Evolutionary conservation across 805 yeast species (phyloP).

Genomic region (Torulaspora maleeae): DNA sequence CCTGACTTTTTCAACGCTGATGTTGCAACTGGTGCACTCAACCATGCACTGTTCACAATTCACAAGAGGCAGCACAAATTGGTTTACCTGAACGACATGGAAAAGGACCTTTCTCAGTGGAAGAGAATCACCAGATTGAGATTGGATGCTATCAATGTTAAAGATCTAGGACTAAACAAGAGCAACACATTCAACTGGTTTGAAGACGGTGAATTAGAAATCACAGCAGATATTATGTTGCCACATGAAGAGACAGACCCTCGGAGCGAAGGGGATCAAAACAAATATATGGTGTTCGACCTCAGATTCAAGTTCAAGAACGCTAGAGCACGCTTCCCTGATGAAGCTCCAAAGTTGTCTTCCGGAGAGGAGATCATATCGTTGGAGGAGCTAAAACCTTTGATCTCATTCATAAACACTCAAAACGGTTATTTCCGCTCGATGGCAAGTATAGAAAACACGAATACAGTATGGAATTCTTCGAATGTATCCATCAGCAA

Average conservation of each 20-base stretch:
- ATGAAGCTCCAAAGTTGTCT: slow-evolving; percentile 47
- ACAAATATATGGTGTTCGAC: slow-evolving; percentile 61
- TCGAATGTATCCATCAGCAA: slow-evolving; percentile 30
- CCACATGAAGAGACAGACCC: slow-evolving; percentile 45
- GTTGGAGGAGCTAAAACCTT: slow-evolving; percentile 53
- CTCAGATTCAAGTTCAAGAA: slow-evolving; percentile 61
- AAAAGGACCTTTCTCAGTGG: slow-evolving; percentile 42
- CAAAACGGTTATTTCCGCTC: slow-evolving; percentile 32
- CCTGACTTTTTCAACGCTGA: slow-evolving; percentile 66
- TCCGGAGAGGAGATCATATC: slow-evolving; percentile 54
- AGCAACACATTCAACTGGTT: slow-evolving; percentile 62
- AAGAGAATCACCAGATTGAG: slow-evolving; percentile 47
- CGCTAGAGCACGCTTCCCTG: slow-evolving; percentile 52
- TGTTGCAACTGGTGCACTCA: slow-evolving; percentile 67
- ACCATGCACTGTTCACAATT: slow-evolving; percentile 69
- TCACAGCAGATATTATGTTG: slow-evolving; percentile 66
- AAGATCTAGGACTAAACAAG: slow-evolving; percentile 36
- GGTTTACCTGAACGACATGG: slow-evolving; percentile 41
- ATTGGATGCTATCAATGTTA: slow-evolving; percentile 38
- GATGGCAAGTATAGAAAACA: slow-evolving; percentile 14
- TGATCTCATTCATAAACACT: slow-evolving; percentile 57
- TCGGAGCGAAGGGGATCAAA: slow-evolving; percentile 11
- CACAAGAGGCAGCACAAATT: slow-evolving; percentile 65
- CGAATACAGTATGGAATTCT: slow-evolving; percentile 24
- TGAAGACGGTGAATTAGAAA: slow-evolving; percentile 62